These are phyloP conservation scores for Leccinum variicolor DNA, from an alignment of 768 basidiomycete genomes.

Conservation along the genomic window DNA sequence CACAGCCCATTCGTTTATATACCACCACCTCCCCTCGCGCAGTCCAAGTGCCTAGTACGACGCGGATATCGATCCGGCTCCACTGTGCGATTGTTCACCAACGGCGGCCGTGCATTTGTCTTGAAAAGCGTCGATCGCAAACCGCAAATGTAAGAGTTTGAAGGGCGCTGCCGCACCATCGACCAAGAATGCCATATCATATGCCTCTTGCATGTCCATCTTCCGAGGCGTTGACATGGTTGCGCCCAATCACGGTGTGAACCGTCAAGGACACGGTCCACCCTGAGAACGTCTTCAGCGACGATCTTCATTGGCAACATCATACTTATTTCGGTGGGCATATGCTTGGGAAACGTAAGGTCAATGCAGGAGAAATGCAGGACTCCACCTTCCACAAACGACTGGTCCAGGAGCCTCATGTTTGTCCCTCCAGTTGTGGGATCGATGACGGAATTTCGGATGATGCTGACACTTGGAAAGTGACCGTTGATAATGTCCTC, in stretches of 20 bases:
- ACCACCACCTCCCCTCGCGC: neutral
- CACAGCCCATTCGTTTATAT: neutral
- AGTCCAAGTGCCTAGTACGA: neutral
- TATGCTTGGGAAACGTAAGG: neutral
- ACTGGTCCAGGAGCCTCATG: neutral
- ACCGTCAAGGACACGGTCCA: neutral
- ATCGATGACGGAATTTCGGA: slow-evolving; percentile 1
- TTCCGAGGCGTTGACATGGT: neutral
- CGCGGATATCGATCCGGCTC: neutral
- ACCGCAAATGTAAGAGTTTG: neutral
- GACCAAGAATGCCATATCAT: neutral
- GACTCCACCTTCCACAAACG: neutral
- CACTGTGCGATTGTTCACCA: neutral
- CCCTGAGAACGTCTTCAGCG: neutral
- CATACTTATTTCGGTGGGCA: neutral
- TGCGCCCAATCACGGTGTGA: accelerated
- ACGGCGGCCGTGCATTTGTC: neutral
- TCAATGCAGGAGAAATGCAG: neutral
- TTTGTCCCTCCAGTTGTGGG: neutral
- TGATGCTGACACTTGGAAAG: neutral
- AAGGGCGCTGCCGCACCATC: too few relatives aligned
- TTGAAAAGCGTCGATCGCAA: neutral
- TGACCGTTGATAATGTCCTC: neutral
- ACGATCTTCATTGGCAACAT: neutral
- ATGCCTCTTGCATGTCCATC: slow-evolving; percentile 1